Evolutionary conservation across 768 basidiomycete species (phyloP).

Genomic region (Termitomyces sp.): DNA sequence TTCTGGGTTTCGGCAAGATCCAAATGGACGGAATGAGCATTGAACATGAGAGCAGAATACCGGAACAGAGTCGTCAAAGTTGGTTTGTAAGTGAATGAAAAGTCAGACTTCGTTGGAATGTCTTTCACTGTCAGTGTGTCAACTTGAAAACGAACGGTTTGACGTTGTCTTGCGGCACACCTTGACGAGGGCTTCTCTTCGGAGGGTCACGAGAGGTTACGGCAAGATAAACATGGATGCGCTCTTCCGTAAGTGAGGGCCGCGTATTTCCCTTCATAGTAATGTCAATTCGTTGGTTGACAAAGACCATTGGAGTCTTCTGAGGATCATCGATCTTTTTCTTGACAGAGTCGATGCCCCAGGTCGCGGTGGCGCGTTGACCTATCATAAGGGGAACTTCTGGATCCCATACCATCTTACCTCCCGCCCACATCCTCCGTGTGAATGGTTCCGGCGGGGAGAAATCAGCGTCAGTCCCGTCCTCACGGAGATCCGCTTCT

Average conservation of each 20-base stretch:
- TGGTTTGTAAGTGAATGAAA: conserved; percentile 64
- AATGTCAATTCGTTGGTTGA: conserved; percentile 58
- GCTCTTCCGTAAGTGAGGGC: conserved; percentile 54
- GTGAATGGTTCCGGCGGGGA: conserved; percentile 71
- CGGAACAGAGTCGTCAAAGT: conserved; percentile 73
- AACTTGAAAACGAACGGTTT: not conserved
- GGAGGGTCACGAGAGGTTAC: conserved; percentile 18
- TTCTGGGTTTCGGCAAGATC: conserved; percentile 67
- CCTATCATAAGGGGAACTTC: conserved; percentile 47
- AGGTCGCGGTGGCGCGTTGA: conserved; percentile 39
- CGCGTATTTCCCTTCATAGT: conserved; percentile 35
- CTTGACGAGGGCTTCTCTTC: conserved; percentile 32
- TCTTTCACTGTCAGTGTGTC: conserved; percentile 35
- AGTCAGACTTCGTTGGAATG: conserved; percentile 44
- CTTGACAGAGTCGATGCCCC: conserved; percentile 44
- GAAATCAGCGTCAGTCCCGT: conserved; percentile 69
- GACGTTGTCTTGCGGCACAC: conserved; percentile 22
- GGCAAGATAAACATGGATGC: conserved; percentile 62
- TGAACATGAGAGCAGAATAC: conserved; percentile 84
- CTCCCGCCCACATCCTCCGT: conserved; percentile 80
- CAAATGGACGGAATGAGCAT: conserved; percentile 80
- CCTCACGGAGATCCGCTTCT: conserved; percentile 49
- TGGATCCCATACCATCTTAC: conserved; percentile 58
- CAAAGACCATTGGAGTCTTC: conserved; percentile 67
- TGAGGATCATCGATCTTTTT: conserved; percentile 54